These are phyloP conservation scores for Mycosarcoma mackinlayi DNA, from an alignment of 1,284 basidiomycete species.

Conservation along the genomic window DNA sequence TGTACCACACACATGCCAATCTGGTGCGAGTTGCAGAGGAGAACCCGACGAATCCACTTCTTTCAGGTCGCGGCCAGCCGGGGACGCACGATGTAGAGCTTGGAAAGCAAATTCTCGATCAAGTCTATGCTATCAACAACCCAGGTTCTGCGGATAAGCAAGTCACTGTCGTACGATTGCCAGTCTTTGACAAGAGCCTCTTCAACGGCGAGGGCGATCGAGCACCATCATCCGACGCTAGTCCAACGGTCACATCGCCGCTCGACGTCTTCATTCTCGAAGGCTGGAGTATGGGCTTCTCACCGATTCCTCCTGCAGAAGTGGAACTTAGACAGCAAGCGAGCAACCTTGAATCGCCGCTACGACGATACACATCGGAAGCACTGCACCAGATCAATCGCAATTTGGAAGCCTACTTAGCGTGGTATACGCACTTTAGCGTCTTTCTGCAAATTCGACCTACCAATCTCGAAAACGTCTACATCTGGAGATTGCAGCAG, in stretches of 20 bases:
- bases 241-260: conserved; percentile 11
- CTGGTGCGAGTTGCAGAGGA: conserved; percentile 23
- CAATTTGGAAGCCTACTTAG: conserved; percentile 22
- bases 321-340: conserved; percentile 8
- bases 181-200: conserved; percentile 44
- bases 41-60: conserved; percentile 30
- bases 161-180: conserved; percentile 6
- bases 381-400: conserved; percentile 35
- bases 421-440: conserved; percentile 34
- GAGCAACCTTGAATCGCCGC: conserved; percentile 8
- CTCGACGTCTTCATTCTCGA: conserved; percentile 46
- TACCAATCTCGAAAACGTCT: conserved; percentile 37
- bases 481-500: conserved; percentile 40
- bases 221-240: conserved; percentile 1
- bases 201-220: conserved; percentile 37
- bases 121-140: conserved; percentile 28
- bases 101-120: conserved; percentile 12
- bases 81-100: conserved; percentile 41
- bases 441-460: conserved; percentile 43
- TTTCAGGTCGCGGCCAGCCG: conserved; percentile 38
- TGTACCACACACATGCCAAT: conserved; percentile 36
- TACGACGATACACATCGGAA: conserved; percentile 20
- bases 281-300: conserved; percentile 51
- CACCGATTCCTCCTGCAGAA: conserved; percentile 9
- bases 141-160: not conserved